These are phyloP conservation scores for Leccinum solheimii DNA, from an alignment of 1,284 basidiomycete genomes.

Conservation along the genomic window DNA sequence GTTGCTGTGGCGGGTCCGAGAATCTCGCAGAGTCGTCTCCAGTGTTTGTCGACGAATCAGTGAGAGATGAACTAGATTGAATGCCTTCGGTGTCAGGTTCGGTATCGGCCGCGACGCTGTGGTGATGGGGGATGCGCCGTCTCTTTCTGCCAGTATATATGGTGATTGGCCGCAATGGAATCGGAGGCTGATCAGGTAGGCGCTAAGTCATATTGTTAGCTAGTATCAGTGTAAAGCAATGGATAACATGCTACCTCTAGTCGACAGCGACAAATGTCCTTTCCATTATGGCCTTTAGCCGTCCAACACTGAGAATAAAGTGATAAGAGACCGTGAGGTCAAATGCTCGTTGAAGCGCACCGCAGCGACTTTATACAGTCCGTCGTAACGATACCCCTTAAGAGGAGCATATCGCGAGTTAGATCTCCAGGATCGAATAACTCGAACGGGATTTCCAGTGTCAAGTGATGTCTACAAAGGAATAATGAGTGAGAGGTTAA, in stretches of 20 bases:
- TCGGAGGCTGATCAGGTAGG: too few species aligned
- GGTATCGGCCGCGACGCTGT: too few species aligned
- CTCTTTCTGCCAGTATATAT: too few species aligned
- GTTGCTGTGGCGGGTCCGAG: not conserved
- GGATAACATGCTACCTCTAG: constrained; percentile 24
- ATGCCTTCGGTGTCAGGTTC: too few species aligned
- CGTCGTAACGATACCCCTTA: constrained; percentile 30
- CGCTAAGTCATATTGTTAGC: not conserved
- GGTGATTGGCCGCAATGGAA: too few species aligned
- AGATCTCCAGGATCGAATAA: constrained; percentile 26
- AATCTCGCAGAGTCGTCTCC: constrained; percentile 2
- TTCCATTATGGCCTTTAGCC: constrained; percentile 14
- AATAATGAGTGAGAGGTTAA: not conserved
- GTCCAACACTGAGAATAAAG: constrained; percentile 22
- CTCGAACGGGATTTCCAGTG: constrained; percentile 23
- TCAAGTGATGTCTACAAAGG: constrained; percentile 19
- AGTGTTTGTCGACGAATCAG: too few species aligned
- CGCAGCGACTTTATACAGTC: constrained; percentile 25
- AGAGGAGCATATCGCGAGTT: constrained; percentile 29
- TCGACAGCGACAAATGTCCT: constrained; percentile 27
- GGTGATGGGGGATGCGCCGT: too few species aligned
- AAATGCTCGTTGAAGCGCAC: constrained; percentile 10
- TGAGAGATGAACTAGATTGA: too few species aligned
- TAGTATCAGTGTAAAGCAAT: not conserved
- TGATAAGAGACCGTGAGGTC: not conserved